phyloP scores from a whole-genome alignment of 306 rosid genomes.

The Cicer yamashitae region DNA sequence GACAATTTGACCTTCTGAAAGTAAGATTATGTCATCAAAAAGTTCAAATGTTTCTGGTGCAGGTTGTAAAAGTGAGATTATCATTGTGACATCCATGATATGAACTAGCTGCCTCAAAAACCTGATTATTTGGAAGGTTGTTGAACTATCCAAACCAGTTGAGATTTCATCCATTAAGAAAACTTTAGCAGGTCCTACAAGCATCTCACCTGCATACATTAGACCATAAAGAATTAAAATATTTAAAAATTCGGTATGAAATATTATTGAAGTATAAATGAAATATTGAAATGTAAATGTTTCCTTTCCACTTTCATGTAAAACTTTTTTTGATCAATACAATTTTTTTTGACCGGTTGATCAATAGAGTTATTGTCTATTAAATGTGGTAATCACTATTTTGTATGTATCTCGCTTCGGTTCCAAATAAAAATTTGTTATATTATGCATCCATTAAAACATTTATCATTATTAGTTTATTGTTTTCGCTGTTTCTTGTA shows the following conservation, averaged over 20 bases:
- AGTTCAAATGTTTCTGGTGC: conserved; percentile 77
- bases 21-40: conserved; percentile 73
- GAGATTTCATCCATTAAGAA: conserved; percentile 84
- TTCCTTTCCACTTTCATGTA: too few species aligned
- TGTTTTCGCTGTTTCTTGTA: neutral
- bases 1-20: conserved; percentile 75
- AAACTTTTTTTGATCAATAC: too few species aligned
- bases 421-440: too few species aligned
- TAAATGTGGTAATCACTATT: too few species aligned
- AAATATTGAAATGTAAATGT: too few species aligned
- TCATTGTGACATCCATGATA: conserved; percentile 65
- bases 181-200: conserved; percentile 81
- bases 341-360: too few species aligned
- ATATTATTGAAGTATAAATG: too few species aligned
- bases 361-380: too few species aligned
- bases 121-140: conserved; percentile 70
- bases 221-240: too few species aligned
- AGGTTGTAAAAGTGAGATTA: conserved; percentile 79
- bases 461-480: neutral
- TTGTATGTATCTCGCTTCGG: too few species aligned
- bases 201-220: conserved; percentile 68
- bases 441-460: too few species aligned
- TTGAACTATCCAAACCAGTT: conserved; percentile 81
- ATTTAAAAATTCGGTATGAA: too few species aligned
- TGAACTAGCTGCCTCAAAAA: conserved; percentile 77